Conservation (phyloP, 1,284 basidiomycete genomes). For the Austroboletus olivaceoglutinosus region DNA sequence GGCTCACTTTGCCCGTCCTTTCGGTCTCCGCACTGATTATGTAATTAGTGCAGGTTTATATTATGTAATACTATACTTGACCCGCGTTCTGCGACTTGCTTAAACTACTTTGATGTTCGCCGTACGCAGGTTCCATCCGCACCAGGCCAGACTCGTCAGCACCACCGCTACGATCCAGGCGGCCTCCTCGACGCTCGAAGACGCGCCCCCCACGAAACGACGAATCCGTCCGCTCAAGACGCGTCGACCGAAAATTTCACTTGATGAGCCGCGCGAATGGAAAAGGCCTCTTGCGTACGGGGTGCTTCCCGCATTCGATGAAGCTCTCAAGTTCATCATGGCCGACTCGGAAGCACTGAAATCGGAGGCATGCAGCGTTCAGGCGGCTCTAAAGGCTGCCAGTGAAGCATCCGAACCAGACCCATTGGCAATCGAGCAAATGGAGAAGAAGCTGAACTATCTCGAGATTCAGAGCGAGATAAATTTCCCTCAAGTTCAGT, state of each 20-base stretch:
- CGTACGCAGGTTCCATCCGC: constrained; percentile 10
- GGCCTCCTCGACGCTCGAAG: not conserved
- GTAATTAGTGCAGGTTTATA: constrained; percentile 3
- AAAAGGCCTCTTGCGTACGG: constrained; percentile 66
- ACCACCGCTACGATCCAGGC: constrained; percentile 5
- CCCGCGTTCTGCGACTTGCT: too few relatives aligned
- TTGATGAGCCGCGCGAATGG: constrained; percentile 57
- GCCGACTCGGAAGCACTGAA: constrained; percentile 45
- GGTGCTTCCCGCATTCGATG: constrained; percentile 78
- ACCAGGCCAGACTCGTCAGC: constrained; percentile 2
- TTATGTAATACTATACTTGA: not conserved
- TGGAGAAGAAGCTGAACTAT: constrained; percentile 46
- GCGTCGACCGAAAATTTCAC: constrained; percentile 49
- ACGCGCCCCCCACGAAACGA: constrained; percentile 1
- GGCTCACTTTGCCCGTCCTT: not conserved
- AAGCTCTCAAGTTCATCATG: constrained; percentile 68
- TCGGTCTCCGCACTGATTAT: constrained; percentile 27
- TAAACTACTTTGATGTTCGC: constrained; percentile 19
- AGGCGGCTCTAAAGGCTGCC: constrained; percentile 34
- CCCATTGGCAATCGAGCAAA: constrained; percentile 38
- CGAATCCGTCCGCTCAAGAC: constrained; percentile 20
- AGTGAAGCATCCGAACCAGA: constrained; percentile 33
- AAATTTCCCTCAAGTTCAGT: constrained; percentile 77
- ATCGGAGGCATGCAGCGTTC: constrained; percentile 45
- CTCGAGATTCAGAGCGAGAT: constrained; percentile 65